Percentiles rank a stretch among this genome's conserved stretches.
Evolutionary conservation across 139 green algal genomes (phyloP).

Genomic region (Chlorella sp.): DNA sequence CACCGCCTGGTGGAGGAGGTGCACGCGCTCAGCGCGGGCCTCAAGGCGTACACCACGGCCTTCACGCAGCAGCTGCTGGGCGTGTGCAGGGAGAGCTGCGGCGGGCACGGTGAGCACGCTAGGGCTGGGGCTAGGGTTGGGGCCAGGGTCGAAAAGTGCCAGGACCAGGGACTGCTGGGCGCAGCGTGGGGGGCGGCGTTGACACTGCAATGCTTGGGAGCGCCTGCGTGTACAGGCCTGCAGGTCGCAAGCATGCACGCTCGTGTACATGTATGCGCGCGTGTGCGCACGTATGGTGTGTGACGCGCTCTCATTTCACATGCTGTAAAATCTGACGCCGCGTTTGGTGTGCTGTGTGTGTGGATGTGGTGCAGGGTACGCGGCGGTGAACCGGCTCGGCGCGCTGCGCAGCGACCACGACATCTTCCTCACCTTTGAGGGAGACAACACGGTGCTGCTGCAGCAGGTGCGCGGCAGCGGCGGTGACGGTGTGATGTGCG

Average conservation of each 20-base stretch:
- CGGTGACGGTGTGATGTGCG: not conserved
- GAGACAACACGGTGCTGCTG: conserved; percentile 85
- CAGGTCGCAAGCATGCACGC: too few relatives aligned
- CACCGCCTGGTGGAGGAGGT: conserved; percentile 34
- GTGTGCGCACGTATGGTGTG: too few relatives aligned
- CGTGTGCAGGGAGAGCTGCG: conserved; percentile 66
- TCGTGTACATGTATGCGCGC: too few relatives aligned
- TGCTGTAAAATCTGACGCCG: too few relatives aligned
- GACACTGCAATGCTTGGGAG: too few relatives aligned
- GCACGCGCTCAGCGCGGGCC: conserved; percentile 1
- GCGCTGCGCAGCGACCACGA: conserved; percentile 73
- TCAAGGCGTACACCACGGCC: conserved; percentile 31
- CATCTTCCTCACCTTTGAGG: conserved; percentile 79
- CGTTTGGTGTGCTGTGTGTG: too few relatives aligned
- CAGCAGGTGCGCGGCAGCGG: conserved; percentile 66
- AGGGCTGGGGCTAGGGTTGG: not conserved
- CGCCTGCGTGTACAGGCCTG: too few relatives aligned
- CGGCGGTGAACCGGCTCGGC: conserved; percentile 73
- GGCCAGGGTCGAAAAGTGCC: too few relatives aligned
- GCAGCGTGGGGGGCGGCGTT: too few relatives aligned
- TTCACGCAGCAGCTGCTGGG: conserved; percentile 56
- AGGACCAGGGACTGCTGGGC: too few relatives aligned
- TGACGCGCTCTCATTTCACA: too few relatives aligned
- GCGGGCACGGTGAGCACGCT: conserved; percentile 48
- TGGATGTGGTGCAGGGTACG: conserved; percentile 60